Evolutionary conservation across 2,329 filamentous ascomycete genomes (phyloP).

Genomic region (Arthrobotrys sphaeroides): DNA sequence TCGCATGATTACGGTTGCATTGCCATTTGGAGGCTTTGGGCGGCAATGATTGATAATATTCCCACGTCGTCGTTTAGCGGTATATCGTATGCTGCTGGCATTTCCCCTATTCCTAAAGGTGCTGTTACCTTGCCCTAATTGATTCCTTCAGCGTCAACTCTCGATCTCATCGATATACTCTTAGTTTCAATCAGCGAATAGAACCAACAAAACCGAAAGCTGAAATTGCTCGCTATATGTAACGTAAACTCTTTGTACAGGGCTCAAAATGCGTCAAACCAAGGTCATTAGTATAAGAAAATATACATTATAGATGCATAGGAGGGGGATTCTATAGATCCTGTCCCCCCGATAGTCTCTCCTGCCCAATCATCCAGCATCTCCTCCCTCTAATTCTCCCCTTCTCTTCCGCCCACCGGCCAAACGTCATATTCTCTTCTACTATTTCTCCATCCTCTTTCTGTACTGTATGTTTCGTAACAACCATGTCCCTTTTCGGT

Average conservation of each 20-base stretch:
- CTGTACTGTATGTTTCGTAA: conserved; percentile 5
- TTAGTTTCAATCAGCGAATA: no score
- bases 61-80: no score
- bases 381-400: conserved; percentile 29
- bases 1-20: no score
- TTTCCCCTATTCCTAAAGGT: no score
- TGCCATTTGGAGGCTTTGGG: no score
- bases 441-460: conserved; percentile 12
- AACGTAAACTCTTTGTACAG: background rate
- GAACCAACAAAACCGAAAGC: no score
- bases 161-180: no score
- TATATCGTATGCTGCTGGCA: no score
- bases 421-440: conserved; percentile 40
- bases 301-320: background rate
- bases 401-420: conserved; percentile 49
- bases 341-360: conserved; percentile 22
- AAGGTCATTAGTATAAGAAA: background rate
- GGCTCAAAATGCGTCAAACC: background rate
- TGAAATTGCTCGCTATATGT: no score
- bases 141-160: no score
- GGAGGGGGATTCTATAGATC: background rate
- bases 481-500: conserved; percentile 35
- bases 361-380: conserved; percentile 50
- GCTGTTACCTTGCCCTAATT: no score
- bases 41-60: no score